Base-by-base conservation (phyloP, 306 rosid genomes). In the Astragalus membranaceus region DNA sequence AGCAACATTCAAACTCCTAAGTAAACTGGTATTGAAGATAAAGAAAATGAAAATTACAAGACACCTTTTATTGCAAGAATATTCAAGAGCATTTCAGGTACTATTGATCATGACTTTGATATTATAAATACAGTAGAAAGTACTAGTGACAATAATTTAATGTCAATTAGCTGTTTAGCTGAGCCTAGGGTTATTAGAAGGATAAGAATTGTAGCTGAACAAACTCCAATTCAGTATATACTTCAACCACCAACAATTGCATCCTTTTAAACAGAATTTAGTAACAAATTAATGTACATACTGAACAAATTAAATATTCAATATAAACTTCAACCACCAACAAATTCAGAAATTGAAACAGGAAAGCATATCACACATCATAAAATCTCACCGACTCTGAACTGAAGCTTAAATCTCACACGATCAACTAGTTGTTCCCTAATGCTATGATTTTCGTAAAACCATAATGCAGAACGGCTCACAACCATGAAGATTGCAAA, bases 181-280 rank as follows among this genome's bases (percentile, higher is more conserved):
- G 92, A 86, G 74, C 95, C 96, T 52, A 88, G 84, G 78, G 89
- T 89, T 39, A 87, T 88, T 5, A 85, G 92, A 77, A 86, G 75
- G 80, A 88, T 89, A 11, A 78, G 96, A 80, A 72, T 80, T 76
- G 95, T 75, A 52, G 98, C 92, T 0, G 86, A 88, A 73, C 96
- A 89, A 83, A 88, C 95, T 67, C 98, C 96, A 30, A 75, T 92
- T 56, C 84, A 37, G 12, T 88, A 88, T 78, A 82, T 92, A 74
- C 86, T 92, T 81, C 92, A 92, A 47, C 98, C 98, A 64, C 96
- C 98, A 42, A 86, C 88, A 33, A 79, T 92, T 78, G 95, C 96
- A 60, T 92, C 96, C 47, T 77, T 92, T 10, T 77, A n/a, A n/a
- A n/a, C n/a, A n/a, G n/a, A n/a, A n/a, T n/a, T n/a, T n/a, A n/a